Percentiles rank a stretch among this genome's conserved stretches.
phyloP scores from a whole-genome alignment of 805 yeast species.

The Saccharomycopsis sp. region DNA sequence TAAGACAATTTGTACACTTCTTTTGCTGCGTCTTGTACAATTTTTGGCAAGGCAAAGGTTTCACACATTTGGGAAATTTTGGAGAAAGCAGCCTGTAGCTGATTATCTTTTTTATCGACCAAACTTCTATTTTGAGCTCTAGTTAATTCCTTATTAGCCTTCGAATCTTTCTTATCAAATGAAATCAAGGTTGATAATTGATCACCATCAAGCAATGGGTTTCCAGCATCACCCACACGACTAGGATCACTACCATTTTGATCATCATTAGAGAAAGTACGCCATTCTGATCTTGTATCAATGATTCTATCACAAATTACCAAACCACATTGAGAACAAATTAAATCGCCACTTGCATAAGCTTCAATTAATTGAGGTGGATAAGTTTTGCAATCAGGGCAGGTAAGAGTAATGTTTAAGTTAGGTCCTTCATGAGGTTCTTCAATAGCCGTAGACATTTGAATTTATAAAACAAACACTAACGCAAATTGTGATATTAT shows the following conservation, averaged over 20 bases:
- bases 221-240: slow-evolving; percentile 98
- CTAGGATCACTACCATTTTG: slow-evolving; percentile 98
- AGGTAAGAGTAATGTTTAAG: slow-evolving; percentile 79
- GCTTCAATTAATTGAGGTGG: slow-evolving; percentile 95
- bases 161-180: slow-evolving; percentile 76
- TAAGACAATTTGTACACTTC: slow-evolving; percentile 89
- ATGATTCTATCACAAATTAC: slow-evolving; percentile 88
- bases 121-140: slow-evolving; percentile 82
- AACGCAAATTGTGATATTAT: not conserved
- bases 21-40: slow-evolving; percentile 96
- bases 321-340: slow-evolving; percentile 95
- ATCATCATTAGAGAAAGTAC: slow-evolving; percentile 96
- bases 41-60: slow-evolving; percentile 88
- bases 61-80: slow-evolving; percentile 95
- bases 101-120: slow-evolving; percentile 83
- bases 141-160: slow-evolving; percentile 81
- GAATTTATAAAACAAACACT: too few species aligned
- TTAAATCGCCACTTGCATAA: slow-evolving; percentile 95
- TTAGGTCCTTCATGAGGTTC: slow-evolving; percentile 51
- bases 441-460: not conserved
- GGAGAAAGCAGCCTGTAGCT: slow-evolving; percentile 80
- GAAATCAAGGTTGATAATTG: slow-evolving; percentile 91
- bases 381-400: slow-evolving; percentile 93
- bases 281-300: slow-evolving; percentile 96
- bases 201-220: slow-evolving; percentile 84